Evolutionary conservation across 2,329 filamentous ascomycete genomes (phyloP).

Genomic region (Aspergillus neoniger): DNA sequence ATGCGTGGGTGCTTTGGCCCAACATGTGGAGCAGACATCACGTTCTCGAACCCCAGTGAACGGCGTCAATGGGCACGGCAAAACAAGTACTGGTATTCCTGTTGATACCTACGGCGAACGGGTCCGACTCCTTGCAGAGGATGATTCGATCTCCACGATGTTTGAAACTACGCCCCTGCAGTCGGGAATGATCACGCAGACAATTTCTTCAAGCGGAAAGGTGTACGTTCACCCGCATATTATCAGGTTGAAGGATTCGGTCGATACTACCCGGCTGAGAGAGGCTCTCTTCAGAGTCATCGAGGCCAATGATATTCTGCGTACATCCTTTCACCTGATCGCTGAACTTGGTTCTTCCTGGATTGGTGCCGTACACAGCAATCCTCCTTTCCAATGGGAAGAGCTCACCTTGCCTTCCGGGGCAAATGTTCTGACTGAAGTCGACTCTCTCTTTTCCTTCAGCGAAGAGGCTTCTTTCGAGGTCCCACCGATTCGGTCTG

Average conservation of each 20-base stretch:
- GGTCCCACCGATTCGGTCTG: slow-evolving; percentile 34
- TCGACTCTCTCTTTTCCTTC: slow-evolving; percentile 18
- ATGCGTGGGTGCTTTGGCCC: slow-evolving; percentile 30
- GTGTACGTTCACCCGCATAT: slow-evolving; percentile 76
- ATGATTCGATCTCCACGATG: slow-evolving; percentile 27
- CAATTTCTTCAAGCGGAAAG: slow-evolving; percentile 53
- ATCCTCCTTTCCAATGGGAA: slow-evolving; percentile 22
- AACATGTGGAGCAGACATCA: slow-evolving; percentile 19
- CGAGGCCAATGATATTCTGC: slow-evolving; percentile 61
- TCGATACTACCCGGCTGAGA: slow-evolving; percentile 53
- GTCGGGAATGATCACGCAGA: slow-evolving; percentile 76
- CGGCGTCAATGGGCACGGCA: background rate
- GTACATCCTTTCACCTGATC: slow-evolving; percentile 54
- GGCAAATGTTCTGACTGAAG: slow-evolving; percentile 16
- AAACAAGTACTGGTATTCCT: background rate
- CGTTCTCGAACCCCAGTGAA: slow-evolving; percentile 4
- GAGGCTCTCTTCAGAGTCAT: slow-evolving; percentile 60
- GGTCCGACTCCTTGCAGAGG: slow-evolving; percentile 18
- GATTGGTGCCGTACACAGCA: slow-evolving; percentile 31
- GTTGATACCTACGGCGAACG: slow-evolving; percentile 16
- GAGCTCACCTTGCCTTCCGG: slow-evolving; percentile 22
- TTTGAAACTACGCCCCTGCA: slow-evolving; percentile 73
- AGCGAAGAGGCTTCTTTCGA: slow-evolving; percentile 23
- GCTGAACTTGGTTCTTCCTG: slow-evolving; percentile 24
- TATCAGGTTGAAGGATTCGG: slow-evolving; percentile 52